Percentiles rank a stretch among this genome's conserved stretches.
phyloP scores from a whole-genome alignment of 192 early-diverging fungal species.

The Mycoemilia scoparia region DNA sequence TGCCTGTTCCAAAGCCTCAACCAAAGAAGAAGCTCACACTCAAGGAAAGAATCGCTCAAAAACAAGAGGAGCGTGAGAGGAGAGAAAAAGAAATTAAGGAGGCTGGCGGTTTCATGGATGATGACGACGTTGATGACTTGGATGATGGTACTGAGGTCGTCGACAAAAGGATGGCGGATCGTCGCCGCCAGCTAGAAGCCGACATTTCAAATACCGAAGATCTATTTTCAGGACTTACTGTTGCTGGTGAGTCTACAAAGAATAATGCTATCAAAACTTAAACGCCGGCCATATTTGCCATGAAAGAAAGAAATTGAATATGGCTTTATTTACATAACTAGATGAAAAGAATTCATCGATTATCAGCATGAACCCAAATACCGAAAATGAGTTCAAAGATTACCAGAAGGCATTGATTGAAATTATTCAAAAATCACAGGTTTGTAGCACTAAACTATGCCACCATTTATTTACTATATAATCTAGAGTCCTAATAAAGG shows the following conservation, averaged over 20 bases:
- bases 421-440: conserved; percentile 34
- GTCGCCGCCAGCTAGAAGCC: conserved; percentile 36
- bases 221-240: conserved; percentile 41
- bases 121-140: conserved; percentile 24
- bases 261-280: too few species aligned
- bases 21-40: conserved; percentile 32
- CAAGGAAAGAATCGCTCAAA: conserved; percentile 42
- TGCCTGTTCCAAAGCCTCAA: conserved; percentile 16
- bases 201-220: conserved; percentile 43
- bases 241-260: conserved; percentile 23
- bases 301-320: background rate
- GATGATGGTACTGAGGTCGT: conserved; percentile 29
- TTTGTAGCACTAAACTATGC: too few species aligned
- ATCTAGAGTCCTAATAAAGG: too few species aligned
- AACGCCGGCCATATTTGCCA: background rate
- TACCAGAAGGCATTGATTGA: conserved; percentile 40
- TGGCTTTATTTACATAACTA: conserved; percentile 3
- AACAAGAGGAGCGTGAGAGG: conserved; percentile 19
- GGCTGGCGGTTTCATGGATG: conserved; percentile 12
- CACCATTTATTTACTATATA: too few species aligned
- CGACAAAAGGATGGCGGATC: conserved; percentile 29
- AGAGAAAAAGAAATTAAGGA: conserved; percentile 28
- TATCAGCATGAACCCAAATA: conserved; percentile 35
- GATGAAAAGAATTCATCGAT: conserved; percentile 9
- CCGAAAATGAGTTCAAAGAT: conserved; percentile 48